Percentiles rank a stretch among this genome's conserved stretches.
Conservation (phyloP, 2,329 filamentous ascomycete species). For the Colletotrichum plurivorum region DNA sequence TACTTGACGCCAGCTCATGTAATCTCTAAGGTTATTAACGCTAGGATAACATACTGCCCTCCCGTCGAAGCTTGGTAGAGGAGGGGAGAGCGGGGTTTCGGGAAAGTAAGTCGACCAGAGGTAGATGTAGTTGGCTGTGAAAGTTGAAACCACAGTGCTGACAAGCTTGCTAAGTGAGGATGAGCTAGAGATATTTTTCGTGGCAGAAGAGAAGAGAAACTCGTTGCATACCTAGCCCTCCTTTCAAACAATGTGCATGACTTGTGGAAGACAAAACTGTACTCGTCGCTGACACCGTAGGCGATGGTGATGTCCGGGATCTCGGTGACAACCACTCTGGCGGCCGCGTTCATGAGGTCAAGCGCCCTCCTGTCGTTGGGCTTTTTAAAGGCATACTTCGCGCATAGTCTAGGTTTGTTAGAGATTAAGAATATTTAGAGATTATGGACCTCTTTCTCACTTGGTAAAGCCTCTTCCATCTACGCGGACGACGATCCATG, state of each 20-base stretch:
- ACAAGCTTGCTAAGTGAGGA: conserved; percentile 80
- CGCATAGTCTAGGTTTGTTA: conserved; percentile 74
- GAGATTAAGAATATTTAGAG: background rate
- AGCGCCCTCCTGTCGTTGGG: conserved; percentile 92
- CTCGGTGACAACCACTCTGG: conserved; percentile 86
- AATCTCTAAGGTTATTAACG: conserved; percentile 87
- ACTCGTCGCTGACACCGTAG: conserved; percentile 97
- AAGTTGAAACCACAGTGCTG: conserved; percentile 91
- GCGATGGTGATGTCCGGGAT: conserved; percentile 88
- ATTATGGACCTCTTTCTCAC: conserved; percentile 60
- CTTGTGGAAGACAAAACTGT: conserved; percentile 92
- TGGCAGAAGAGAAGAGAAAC: conserved; percentile 1
- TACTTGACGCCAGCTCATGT: conserved; percentile 96
- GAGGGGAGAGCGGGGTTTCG: conserved; percentile 76
- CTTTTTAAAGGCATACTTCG: conserved; percentile 88
- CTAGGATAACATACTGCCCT: conserved; percentile 92
- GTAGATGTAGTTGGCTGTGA: conserved; percentile 91
- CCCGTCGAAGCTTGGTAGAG: conserved; percentile 92
- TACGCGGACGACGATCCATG: conserved; percentile 94
- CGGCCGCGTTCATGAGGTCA: conserved; percentile 94
- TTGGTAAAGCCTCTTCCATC: conserved; percentile 97
- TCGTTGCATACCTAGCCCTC: conserved; percentile 73
- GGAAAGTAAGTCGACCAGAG: conserved; percentile 85
- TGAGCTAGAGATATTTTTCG: conserved; percentile 6
- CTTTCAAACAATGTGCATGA: conserved; percentile 87